A percentile compares a stretch with the other conserved stretches of the same genome.
phyloP scores from a whole-genome alignment of 345 rosid species.

The Bruguiera gymnorhiza region DNA sequence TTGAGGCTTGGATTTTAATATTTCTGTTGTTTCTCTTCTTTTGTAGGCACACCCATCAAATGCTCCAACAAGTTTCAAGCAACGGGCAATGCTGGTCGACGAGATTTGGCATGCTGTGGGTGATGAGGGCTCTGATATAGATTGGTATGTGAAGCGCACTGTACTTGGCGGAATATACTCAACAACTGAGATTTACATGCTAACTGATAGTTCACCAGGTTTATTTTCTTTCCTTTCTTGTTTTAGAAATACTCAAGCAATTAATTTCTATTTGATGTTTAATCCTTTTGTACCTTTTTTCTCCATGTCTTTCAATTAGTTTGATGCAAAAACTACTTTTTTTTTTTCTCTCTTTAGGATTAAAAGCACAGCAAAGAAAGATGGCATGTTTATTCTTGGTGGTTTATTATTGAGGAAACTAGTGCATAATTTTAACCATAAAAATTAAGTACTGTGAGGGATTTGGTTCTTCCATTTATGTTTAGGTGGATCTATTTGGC shows the following conservation, averaged over 20 bases:
- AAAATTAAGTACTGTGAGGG: neutral
- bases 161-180: slow-evolving; percentile 93
- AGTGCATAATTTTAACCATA: neutral
- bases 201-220: slow-evolving; percentile 91
- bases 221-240: slow-evolving; percentile 7
- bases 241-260: neutral
- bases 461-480: slow-evolving; percentile 8
- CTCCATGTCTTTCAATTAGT: neutral
- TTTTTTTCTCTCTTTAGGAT: neutral
- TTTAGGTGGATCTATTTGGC: slow-evolving; percentile 1
- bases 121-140: slow-evolving; percentile 65
- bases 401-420: neutral
- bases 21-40: neutral
- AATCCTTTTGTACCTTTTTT: neutral
- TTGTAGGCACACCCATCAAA: slow-evolving; percentile 79
- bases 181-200: slow-evolving; percentile 91
- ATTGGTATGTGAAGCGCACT: slow-evolving; percentile 90
- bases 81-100: slow-evolving; percentile 78
- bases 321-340: neutral
- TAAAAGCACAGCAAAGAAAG: neutral
- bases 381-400: neutral
- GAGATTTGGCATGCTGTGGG: slow-evolving; percentile 89
- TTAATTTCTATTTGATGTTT: neutral
- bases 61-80: slow-evolving; percentile 78
- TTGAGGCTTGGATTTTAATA: neutral